A percentile compares a stretch with the other conserved stretches of the same genome.
Conservation (phyloP, 2,329 filamentous ascomycete species). For the Elsinoe australis region DNA sequence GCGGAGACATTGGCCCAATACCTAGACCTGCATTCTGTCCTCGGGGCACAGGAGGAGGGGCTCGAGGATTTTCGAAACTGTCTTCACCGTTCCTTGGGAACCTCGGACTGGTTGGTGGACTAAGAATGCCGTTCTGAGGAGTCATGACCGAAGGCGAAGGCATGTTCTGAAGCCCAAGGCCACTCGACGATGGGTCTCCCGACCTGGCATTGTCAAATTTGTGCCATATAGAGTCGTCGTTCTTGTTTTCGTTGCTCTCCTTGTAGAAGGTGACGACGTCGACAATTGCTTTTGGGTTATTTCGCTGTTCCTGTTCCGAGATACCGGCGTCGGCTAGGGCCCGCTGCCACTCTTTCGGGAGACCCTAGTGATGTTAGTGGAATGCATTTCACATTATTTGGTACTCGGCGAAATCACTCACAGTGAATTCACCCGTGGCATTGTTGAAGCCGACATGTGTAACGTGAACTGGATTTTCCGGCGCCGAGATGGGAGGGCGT, state of each 20-base stretch:
- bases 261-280: constrained; percentile 97
- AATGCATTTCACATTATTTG: neutral
- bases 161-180: constrained; percentile 25
- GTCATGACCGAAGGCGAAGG: constrained; percentile 20
- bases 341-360: constrained; percentile 96
- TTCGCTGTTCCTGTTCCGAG: constrained; percentile 87
- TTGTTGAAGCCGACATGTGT: constrained; percentile 98
- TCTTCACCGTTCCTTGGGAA: constrained; percentile 85
- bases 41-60: constrained; percentile 78
- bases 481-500: constrained; percentile 90
- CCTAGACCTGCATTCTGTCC: constrained; percentile 24
- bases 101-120: constrained; percentile 73
- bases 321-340: constrained; percentile 94
- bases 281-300: constrained; percentile 91
- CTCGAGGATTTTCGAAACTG: constrained; percentile 94
- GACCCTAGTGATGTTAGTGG: constrained; percentile 52
- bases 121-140: constrained; percentile 32
- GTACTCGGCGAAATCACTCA: constrained; percentile 42
- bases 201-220: constrained; percentile 87
- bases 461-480: constrained; percentile 94
- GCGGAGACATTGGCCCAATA: constrained; percentile 39
- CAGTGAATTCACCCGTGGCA: constrained; percentile 90
- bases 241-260: constrained; percentile 73
- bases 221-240: constrained; percentile 84
- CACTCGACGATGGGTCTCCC: constrained; percentile 34